phyloP scores from a whole-genome alignment of 352 stramenopile genomes.

The Phytophthora cryptogea region DNA sequence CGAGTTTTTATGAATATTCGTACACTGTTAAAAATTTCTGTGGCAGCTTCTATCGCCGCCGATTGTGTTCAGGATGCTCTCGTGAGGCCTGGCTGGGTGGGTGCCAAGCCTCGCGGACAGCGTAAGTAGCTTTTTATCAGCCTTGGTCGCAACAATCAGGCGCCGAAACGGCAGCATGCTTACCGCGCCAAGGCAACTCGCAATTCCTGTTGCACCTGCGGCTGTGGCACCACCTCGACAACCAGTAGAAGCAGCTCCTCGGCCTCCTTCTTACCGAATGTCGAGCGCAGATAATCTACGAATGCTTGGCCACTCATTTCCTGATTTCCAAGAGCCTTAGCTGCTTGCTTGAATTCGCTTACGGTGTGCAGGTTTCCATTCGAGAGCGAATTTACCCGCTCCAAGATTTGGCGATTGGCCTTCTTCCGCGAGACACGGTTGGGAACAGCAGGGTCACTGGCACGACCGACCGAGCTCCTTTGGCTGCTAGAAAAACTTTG shows the following conservation, averaged over 20 bases:
- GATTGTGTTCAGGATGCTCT: constrained; percentile 23
- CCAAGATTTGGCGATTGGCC: constrained; percentile 70
- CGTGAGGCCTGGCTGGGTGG: constrained; percentile 3
- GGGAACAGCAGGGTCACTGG: constrained; percentile 26
- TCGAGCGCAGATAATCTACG: constrained; percentile 58
- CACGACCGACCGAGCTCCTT: constrained; percentile 17
- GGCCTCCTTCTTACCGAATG: constrained; percentile 59
- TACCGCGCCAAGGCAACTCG: constrained; percentile 51
- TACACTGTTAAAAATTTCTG: constrained; percentile 40
- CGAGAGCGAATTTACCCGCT: constrained; percentile 61
- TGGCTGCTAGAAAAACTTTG: constrained; percentile 36
- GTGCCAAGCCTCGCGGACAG: constrained; percentile 4
- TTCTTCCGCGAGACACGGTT: constrained; percentile 54
- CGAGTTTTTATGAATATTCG: constrained; percentile 40
- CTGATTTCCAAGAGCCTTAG: constrained; percentile 70
- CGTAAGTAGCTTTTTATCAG: constrained; percentile 8
- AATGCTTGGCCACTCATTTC: constrained; percentile 73
- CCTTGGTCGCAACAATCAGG: neutral
- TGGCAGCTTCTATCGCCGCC: constrained; percentile 42
- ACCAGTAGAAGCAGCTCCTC: constrained; percentile 68
- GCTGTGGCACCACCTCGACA: constrained; percentile 64
- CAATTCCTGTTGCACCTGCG: constrained; percentile 63
- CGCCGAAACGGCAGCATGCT: constrained; percentile 1
- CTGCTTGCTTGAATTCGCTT: constrained; percentile 65
- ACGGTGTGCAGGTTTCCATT: constrained; percentile 53